Percentiles rank a stretch among this genome's conserved stretches.
Conservation (phyloP, 345 rosid species). For the Syzygium grande region DNA sequence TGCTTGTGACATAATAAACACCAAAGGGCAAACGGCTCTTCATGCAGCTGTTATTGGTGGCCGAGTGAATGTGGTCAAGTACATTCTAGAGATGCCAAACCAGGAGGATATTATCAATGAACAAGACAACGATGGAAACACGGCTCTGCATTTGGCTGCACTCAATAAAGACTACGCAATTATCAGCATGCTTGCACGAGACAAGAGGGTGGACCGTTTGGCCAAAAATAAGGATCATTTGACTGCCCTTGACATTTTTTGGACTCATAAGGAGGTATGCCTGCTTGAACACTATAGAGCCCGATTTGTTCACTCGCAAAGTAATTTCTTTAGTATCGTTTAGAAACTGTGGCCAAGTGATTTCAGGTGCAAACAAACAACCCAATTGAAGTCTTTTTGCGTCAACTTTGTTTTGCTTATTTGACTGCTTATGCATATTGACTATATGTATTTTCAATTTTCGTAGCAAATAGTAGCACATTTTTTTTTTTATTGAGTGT, state of each 20-base stretch:
- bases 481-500: too few relatives aligned
- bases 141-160: not conserved
- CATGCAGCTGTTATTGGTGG: not conserved
- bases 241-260: not conserved
- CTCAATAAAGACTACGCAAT: not conserved
- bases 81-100: not conserved
- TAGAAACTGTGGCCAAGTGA: not conserved
- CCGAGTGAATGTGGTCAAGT: not conserved
- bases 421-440: not conserved
- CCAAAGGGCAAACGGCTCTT: not conserved
- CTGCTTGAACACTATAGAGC: not conserved
- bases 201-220: not conserved
- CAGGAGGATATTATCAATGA: not conserved
- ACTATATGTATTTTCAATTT: not conserved
- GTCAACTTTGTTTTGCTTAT: not conserved
- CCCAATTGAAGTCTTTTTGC: not conserved
- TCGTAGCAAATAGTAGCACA: not conserved
- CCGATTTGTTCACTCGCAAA: not conserved
- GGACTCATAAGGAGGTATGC: not conserved
- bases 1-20: not conserved
- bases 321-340: not conserved
- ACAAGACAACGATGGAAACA: not conserved
- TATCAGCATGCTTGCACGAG: not conserved
- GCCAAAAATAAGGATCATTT: not conserved
- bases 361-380: not conserved